A percentile compares a stretch with the other conserved stretches of the same genome.
phyloP scores from a whole-genome alignment of 2,329 filamentous ascomycete genomes.

The Diaporthe citri region DNA sequence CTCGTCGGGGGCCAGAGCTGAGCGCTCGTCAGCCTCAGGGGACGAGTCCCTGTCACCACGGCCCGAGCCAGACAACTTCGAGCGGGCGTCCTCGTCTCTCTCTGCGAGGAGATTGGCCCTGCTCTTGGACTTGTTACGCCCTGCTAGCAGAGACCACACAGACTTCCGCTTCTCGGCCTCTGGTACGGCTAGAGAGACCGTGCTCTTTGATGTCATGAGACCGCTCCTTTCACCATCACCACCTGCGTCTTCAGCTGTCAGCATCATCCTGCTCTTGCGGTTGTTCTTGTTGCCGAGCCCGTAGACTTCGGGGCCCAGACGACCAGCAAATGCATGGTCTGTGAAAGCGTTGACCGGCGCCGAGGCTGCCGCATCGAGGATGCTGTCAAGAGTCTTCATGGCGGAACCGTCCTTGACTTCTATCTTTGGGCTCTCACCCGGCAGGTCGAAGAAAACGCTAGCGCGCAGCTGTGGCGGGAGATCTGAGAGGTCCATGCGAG shows the following conservation, averaged over 20 bases:
- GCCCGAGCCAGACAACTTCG: conserved; percentile 39
- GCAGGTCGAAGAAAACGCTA: conserved; percentile 89
- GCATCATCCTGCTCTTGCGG: conserved; percentile 44
- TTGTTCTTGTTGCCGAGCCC: conserved; percentile 69
- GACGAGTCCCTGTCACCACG: conserved; percentile 37
- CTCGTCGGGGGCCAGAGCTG: conserved; percentile 45
- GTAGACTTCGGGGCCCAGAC: conserved; percentile 81
- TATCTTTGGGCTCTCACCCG: conserved; percentile 63
- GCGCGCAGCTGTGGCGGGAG: conserved; percentile 89
- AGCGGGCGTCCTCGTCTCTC: conserved; percentile 39
- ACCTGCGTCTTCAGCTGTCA: neutral
- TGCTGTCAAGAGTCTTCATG: conserved; percentile 88
- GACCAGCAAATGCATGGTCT: conserved; percentile 86
- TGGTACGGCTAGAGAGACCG: conserved; percentile 40
- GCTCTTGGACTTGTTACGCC: conserved; percentile 42
- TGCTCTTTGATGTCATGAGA: conserved; percentile 46
- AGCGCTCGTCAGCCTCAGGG: conserved; percentile 40
- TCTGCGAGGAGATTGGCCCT: conserved; percentile 38
- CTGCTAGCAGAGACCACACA: conserved; percentile 43
- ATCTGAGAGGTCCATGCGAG: conserved; percentile 59
- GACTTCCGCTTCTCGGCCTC: conserved; percentile 40
- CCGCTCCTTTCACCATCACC: conserved; percentile 19
- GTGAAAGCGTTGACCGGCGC: conserved; percentile 94
- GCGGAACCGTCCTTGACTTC: conserved; percentile 83
- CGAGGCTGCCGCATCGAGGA: conserved; percentile 87